Percentiles rank a stretch among this genome's conserved stretches.
Conservation (phyloP, 192 early-diverging fungal genomes). For the Coemansia sp. region DNA sequence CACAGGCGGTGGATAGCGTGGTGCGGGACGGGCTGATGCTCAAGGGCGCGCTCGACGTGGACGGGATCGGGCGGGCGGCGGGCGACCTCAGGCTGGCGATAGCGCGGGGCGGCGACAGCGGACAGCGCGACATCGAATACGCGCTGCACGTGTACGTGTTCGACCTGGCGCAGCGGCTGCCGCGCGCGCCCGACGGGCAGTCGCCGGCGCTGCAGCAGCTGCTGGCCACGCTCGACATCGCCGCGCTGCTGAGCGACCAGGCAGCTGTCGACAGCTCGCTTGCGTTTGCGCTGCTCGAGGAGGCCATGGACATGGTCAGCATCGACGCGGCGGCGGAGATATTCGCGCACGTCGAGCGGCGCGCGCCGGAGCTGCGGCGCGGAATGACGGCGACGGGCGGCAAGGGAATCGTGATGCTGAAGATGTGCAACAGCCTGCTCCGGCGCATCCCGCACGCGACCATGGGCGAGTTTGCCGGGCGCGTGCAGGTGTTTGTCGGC, state of each 20-base stretch:
- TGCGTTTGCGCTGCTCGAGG: slow-evolving; percentile 38
- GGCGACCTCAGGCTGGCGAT: not conserved
- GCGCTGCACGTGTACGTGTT: slow-evolving; percentile 22
- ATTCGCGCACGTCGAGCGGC: slow-evolving; percentile 42
- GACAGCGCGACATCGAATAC: slow-evolving; percentile 27
- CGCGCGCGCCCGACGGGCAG: not conserved
- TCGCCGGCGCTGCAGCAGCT: not conserved
- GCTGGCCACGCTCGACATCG: slow-evolving; percentile 25
- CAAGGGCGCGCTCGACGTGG: not conserved
- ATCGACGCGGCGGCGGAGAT: slow-evolving; percentile 8
- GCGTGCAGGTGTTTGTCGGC: slow-evolving; percentile 85
- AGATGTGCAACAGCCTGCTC: slow-evolving; percentile 86
- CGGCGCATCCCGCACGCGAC: slow-evolving; percentile 80
- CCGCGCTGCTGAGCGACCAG: slow-evolving; percentile 20
- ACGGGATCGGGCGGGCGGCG: slow-evolving; percentile 1
- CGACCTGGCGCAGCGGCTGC: slow-evolving; percentile 19
- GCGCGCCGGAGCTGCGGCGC: slow-evolving; percentile 36
- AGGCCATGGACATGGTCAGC: slow-evolving; percentile 41
- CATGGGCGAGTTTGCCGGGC: slow-evolving; percentile 75
- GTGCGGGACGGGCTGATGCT: slow-evolving; percentile 1
- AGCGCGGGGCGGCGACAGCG: not conserved
- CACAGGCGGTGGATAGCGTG: not conserved
- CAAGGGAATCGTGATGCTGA: slow-evolving; percentile 78
- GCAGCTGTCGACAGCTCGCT: slow-evolving; percentile 17
- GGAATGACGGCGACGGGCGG: slow-evolving; percentile 70